Evolutionary conservation across 768 basidiomycete species (phyloP), one percentile per base, ranked within the genome.

Genomic region (Rubroboletus satanas): DNA sequence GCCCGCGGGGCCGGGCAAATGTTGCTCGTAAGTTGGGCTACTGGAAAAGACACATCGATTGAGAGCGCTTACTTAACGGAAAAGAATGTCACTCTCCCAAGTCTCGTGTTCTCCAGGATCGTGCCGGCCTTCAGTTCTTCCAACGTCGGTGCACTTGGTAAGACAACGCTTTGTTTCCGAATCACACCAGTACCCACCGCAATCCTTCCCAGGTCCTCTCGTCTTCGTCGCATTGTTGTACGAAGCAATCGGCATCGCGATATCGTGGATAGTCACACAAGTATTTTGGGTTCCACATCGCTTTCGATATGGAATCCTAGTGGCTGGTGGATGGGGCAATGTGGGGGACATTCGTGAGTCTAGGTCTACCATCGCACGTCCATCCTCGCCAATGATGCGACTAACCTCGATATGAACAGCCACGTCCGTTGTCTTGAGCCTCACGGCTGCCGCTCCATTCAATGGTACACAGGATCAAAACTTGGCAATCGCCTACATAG

Each of bases 281-380:
- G 60, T 86, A 47, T 89, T 86, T 62, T 90, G 87, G 82, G 87
- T 90, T 3, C 89, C 89, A 1, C 84, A 88, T 62, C 78, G 85
- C 28, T 90, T 90, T 63, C 75, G 88, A 45, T 81, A 83, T 61
- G 90, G 88, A 0, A 76, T 90, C 23, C 62, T 90, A 0, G 80
- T 81, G 4, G 86, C 87, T 0, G 88, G 87, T 37, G 81, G 79
- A 4, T 90, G 82, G 81, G 79, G 75, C 9, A 90, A 89, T 60
- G 79, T 79, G 42, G 86, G 83, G 9, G 88, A 88, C 62, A 79
- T 90, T 32, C 84, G 87, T 88, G 62, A 64, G 83, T 56, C 8
- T 8, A 2, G 3, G 9, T 32, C 71, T 39, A 15, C 12, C 36
- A 14, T 47, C 17, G 0, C 7, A n/a, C 18, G 2, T 12, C 23